These are phyloP conservation scores for Skeletonema grethae DNA, from an alignment of 108 stramenopile species.

Conservation along the genomic window DNA sequence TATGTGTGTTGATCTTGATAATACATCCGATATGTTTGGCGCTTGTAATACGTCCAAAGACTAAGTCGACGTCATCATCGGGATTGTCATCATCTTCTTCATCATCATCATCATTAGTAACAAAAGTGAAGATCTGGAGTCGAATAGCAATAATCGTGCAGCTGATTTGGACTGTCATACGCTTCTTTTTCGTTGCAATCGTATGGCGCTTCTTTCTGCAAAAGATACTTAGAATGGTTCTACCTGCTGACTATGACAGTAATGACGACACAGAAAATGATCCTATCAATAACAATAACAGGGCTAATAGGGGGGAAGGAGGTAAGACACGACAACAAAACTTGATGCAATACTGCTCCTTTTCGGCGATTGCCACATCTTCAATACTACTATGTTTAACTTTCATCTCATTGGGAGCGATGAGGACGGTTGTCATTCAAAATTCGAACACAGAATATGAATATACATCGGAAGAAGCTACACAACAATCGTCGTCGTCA, in stretches of 20 bases:
- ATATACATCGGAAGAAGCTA: not conserved
- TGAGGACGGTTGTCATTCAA: conserved; percentile 52
- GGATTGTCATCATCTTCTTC: not conserved
- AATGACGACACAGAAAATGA: not conserved
- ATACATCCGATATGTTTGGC: conserved; percentile 10
- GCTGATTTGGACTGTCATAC: conserved; percentile 4
- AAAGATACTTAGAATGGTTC: conserved; percentile 13
- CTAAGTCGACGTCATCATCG: not conserved
- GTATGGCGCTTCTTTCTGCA: conserved; percentile 16
- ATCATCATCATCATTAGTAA: not conserved
- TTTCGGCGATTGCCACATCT: not conserved
- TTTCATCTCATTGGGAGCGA: conserved; percentile 21
- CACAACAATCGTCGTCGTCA: conserved; percentile 16
- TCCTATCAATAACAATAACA: not conserved
- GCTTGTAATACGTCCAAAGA: not conserved
- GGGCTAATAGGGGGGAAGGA: too few relatives aligned
- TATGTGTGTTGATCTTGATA: conserved; percentile 24
- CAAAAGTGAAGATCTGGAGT: not conserved
- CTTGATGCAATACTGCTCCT: conserved; percentile 12
- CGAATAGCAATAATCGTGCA: conserved; percentile 6
- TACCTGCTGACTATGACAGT: conserved; percentile 1
- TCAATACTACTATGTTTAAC: conserved; percentile 8
- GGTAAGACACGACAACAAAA: not conserved
- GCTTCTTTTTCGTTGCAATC: conserved; percentile 16
- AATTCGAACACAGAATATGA: not conserved